Percentiles rank a stretch among this genome's conserved stretches.
These are phyloP conservation scores for Suhomyces prunicola DNA, from an alignment of 805 yeast species.

Conservation along the genomic window DNA sequence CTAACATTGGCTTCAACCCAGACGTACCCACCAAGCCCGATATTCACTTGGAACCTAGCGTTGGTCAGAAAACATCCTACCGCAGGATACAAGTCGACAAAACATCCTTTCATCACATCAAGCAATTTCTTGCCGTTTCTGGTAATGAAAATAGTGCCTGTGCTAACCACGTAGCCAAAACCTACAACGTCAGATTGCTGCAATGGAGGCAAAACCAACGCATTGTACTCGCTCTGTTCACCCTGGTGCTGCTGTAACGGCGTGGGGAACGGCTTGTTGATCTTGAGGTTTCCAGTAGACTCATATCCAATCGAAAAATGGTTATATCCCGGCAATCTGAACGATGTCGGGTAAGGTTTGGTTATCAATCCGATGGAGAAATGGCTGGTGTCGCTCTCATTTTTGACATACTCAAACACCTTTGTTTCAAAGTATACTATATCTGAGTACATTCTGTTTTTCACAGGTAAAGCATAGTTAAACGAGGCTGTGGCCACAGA, in stretches of 20 bases:
- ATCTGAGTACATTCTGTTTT: conserved; percentile 30
- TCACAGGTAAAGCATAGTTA: conserved; percentile 38
- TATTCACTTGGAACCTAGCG: conserved; percentile 40
- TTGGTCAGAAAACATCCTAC: conserved; percentile 48
- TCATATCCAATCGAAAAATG: conserved; percentile 71
- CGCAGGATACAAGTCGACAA: conserved; percentile 51
- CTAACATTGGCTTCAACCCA: conserved; percentile 53
- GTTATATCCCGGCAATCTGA: conserved; percentile 71
- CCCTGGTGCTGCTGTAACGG: conserved; percentile 43
- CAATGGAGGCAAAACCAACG: conserved; percentile 49
- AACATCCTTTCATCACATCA: conserved; percentile 49
- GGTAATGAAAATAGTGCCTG: conserved; percentile 52
- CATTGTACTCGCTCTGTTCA: conserved; percentile 40
- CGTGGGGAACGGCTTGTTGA: conserved; percentile 59
- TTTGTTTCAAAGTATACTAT: conserved; percentile 62
- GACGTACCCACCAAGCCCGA: conserved; percentile 45
- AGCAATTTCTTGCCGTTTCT: conserved; percentile 53
- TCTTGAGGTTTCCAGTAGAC: conserved; percentile 65
- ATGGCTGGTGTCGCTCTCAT: conserved; percentile 39
- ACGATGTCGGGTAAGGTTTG: conserved; percentile 65
- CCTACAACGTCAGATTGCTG: conserved; percentile 55
- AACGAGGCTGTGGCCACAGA: conserved; percentile 39
- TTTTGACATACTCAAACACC: conserved; percentile 29
- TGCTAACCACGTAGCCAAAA: conserved; percentile 46
- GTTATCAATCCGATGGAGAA: conserved; percentile 68